phyloP scores from a whole-genome alignment of 1,284 basidiomycete species.

The Leccinum fallax region DNA sequence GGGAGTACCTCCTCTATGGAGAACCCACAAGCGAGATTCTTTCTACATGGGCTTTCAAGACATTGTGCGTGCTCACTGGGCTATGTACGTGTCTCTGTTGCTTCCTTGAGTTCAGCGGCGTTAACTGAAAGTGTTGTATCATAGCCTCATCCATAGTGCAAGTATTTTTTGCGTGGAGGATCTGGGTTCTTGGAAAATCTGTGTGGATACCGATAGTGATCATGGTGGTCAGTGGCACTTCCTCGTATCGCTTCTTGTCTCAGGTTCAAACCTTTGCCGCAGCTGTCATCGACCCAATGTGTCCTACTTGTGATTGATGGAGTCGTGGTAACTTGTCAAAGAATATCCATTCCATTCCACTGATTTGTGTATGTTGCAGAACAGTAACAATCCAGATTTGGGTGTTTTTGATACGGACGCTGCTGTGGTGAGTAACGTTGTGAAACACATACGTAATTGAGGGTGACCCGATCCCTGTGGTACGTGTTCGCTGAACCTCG shows the following conservation, averaged over 20 bases:
- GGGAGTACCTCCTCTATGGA: constrained; percentile 3
- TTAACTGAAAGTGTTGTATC: background rate
- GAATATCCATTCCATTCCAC: background rate
- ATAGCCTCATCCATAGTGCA: constrained; percentile 4
- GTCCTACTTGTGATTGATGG: background rate
- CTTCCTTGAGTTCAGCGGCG: too few species aligned
- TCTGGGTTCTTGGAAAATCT: constrained; percentile 7
- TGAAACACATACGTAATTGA: background rate
- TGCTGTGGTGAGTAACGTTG: constrained; percentile 1
- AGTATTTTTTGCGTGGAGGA: constrained; percentile 6
- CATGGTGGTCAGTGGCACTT: constrained; percentile 1
- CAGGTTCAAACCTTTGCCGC: background rate
- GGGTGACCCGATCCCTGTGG: background rate
- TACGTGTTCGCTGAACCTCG: background rate
- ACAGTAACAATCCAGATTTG: background rate
- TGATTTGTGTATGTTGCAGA: background rate
- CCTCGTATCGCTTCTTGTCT: background rate
- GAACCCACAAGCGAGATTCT: background rate
- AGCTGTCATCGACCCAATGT: constrained; percentile 1
- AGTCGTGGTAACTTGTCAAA: background rate
- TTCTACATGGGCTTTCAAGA: constrained; percentile 4
- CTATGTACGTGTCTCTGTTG: background rate
- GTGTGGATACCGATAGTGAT: constrained; percentile 2
- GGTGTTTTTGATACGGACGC: constrained; percentile 5
- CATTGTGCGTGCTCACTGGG: constrained; percentile 10